phyloP scores from a whole-genome alignment of 176 grass and related monocot species.

The Pontederia paniculata region DNA sequence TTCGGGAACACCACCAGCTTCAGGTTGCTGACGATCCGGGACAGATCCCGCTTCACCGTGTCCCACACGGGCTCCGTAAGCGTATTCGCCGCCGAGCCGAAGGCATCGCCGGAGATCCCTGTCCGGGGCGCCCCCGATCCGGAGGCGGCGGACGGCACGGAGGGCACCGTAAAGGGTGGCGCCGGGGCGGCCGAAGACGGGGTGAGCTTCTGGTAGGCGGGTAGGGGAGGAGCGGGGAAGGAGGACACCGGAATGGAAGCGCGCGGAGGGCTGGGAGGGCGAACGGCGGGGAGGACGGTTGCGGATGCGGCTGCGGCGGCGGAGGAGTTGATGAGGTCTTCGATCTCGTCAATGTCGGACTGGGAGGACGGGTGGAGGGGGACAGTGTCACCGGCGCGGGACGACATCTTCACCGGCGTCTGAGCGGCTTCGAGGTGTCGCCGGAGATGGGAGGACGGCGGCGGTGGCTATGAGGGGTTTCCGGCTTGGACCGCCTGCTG shows the following conservation, averaged over 20 bases:
- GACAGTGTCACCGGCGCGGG: conserved; percentile 73
- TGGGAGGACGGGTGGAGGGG: conserved; percentile 90
- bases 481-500: neutral
- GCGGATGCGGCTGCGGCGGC: conserved; percentile 53
- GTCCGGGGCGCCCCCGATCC: neutral
- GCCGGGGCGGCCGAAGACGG: conserved; percentile 20
- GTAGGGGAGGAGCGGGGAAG: conserved; percentile 20
- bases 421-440: neutral
- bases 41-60: conserved; percentile 93
- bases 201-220: conserved; percentile 39
- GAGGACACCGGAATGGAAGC: conserved; percentile 76
- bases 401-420: conserved; percentile 43
- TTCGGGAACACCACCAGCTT: conserved; percentile 99
- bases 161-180: conserved; percentile 23
- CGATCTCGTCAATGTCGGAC: conserved; percentile 99
- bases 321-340: conserved; percentile 70
- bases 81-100: conserved; percentile 60
- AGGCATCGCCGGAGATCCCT: conserved; percentile 46
- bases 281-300: conserved; percentile 63
- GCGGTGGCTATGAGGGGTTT: conserved; percentile 5
- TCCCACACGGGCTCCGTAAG: conserved; percentile 98
- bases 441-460: neutral
- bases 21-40: conserved; percentile 91
- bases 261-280: conserved; percentile 60
- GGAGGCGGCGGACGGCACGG: neutral